phyloP scores from a whole-genome alignment of 257 asterid genomes.

The Plantago ovata region DNA sequence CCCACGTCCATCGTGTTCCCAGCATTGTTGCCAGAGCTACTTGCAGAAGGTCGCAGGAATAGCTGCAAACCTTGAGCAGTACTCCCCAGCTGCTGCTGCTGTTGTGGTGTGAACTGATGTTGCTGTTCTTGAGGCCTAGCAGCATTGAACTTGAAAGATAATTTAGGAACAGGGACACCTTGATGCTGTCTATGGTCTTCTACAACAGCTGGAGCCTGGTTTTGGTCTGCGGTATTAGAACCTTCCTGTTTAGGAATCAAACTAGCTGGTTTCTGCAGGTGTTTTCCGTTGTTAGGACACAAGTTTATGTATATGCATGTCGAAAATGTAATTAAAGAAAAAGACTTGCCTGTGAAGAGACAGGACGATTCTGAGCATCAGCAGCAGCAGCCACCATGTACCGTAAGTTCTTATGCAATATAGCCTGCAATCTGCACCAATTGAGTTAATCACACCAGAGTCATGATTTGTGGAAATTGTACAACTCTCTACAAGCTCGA shows the following conservation, averaged over 20 bases:
- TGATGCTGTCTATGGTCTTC: no score
- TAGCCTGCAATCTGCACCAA: conserved; percentile 66
- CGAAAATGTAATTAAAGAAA: not conserved
- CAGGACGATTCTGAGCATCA: conserved; percentile 77
- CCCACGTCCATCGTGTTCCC: conserved; percentile 48
- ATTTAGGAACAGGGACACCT: conserved; percentile 43
- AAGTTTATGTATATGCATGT: conserved; percentile 13
- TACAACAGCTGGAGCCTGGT: conserved; percentile 32
- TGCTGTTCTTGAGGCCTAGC: conserved; percentile 65
- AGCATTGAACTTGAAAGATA: conserved; percentile 78
- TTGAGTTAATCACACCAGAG: not conserved
- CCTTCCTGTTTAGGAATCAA: no score
- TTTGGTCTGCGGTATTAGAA: conserved; percentile 18
- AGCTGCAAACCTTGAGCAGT: conserved; percentile 52
- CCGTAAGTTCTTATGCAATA: conserved; percentile 85
- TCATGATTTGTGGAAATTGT: conserved; percentile 2
- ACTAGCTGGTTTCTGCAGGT: no score
- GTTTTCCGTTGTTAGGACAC: no score
- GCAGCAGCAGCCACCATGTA: conserved; percentile 95
- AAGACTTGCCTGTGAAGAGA: conserved; percentile 50
- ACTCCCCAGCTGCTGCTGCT: conserved; percentile 51
- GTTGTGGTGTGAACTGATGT: conserved; percentile 62
- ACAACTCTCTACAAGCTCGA: no score
- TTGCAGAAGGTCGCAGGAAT: conserved; percentile 45
- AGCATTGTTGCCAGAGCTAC: conserved; percentile 31